Conservation (phyloP, 768 basidiomycete genomes). For the Boletus rubropictus region DNA sequence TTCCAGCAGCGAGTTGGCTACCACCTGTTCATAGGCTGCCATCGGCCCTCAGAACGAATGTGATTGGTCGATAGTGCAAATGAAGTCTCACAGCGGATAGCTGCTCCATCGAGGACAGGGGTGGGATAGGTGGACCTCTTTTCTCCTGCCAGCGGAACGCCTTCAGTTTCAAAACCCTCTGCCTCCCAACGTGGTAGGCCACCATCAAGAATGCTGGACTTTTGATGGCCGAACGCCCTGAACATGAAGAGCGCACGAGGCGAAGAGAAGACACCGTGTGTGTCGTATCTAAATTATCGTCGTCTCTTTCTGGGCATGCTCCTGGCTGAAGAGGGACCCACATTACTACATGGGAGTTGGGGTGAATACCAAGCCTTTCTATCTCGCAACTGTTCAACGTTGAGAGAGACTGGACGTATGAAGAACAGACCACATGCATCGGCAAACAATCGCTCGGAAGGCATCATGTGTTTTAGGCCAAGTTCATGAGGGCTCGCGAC, state of each 20-base stretch:
- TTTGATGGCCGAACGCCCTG: conserved; percentile 81
- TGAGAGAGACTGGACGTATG: conserved; percentile 2
- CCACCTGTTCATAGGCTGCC: conserved; percentile 76
- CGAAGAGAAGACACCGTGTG: conserved; percentile 84
- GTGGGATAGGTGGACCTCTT: conserved; percentile 40
- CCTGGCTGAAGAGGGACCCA: conserved; percentile 30
- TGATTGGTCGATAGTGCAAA: conserved; percentile 30
- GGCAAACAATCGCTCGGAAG: conserved; percentile 62
- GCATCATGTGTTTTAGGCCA: conserved; percentile 94
- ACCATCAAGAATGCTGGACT: conserved; percentile 88
- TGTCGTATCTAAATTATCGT: conserved; percentile 64
- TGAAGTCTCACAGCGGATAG: conserved; percentile 40
- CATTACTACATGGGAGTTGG: conserved; percentile 79
- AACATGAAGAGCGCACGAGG: conserved; percentile 95
- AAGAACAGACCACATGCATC: conserved; percentile 65
- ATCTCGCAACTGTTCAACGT: conserved; percentile 15
- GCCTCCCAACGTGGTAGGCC: conserved; percentile 80
- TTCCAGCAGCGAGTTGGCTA: conserved; percentile 55
- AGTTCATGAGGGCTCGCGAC: conserved; percentile 70
- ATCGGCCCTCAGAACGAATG: conserved; percentile 11
- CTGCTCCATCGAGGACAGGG: conserved; percentile 46
- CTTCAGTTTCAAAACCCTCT: conserved; percentile 54
- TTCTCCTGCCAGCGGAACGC: conserved; percentile 22
- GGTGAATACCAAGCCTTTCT: conserved; percentile 70
- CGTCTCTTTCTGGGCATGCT: conserved; percentile 5